Evolutionary conservation across 805 yeast genomes (phyloP).

Genomic region (Komagataella phaffii): DNA sequence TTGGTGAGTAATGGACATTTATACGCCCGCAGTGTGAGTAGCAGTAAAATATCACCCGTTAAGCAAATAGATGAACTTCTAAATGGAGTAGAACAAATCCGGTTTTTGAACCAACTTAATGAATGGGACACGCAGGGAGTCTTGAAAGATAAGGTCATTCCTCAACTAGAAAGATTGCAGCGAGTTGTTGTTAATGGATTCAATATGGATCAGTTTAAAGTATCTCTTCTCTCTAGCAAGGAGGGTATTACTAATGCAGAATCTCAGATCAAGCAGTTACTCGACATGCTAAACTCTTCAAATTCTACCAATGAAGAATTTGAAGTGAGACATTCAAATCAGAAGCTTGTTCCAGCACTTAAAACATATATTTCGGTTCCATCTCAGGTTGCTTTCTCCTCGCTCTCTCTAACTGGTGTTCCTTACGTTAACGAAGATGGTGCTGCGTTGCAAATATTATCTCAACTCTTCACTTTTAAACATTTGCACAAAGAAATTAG

Average conservation of each 20-base stretch:
- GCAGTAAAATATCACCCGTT: slow-evolving; percentile 46
- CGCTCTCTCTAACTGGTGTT: slow-evolving; percentile 53
- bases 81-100: slow-evolving; percentile 67
- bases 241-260: slow-evolving; percentile 23
- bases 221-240: slow-evolving; percentile 48
- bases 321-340: neutral
- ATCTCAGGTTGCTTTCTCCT: slow-evolving; percentile 78
- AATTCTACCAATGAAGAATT: neutral
- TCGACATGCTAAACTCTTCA: slow-evolving; percentile 3
- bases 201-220: slow-evolving; percentile 21
- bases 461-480: slow-evolving; percentile 72
- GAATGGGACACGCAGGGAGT: slow-evolving; percentile 33
- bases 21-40: slow-evolving; percentile 59
- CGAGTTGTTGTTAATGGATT: slow-evolving; percentile 25
- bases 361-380: slow-evolving; percentile 57
- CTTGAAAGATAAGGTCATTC: slow-evolving; percentile 45
- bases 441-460: slow-evolving; percentile 70
- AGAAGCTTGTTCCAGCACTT: neutral
- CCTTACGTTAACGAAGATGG: slow-evolving; percentile 61
- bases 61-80: slow-evolving; percentile 50
- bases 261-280: slow-evolving; percentile 19
- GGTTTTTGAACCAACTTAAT: slow-evolving; percentile 50
- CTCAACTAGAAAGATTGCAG: slow-evolving; percentile 43
- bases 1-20: slow-evolving; percentile 85
- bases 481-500: slow-evolving; percentile 81